A percentile compares a stretch with the other conserved stretches of the same genome.
These are phyloP conservation scores for Choanephora cucurbitarum DNA, from an alignment of 371 early-diverging fungal genomes.

Conservation along the genomic window DNA sequence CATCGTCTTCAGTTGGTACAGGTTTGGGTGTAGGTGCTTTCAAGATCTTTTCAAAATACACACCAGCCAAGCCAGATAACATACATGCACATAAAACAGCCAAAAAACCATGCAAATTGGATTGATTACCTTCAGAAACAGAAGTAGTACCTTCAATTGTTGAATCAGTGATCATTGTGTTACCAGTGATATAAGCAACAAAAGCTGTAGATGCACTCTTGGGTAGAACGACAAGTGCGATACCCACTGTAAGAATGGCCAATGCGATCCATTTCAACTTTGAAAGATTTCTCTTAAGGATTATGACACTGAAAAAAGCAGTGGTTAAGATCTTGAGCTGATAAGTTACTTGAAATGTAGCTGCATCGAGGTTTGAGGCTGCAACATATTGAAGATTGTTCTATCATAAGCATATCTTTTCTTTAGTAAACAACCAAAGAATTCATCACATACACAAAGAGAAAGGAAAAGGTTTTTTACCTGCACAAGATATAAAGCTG, in stretches of 20 bases:
- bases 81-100: constrained; percentile 85
- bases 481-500: constrained; percentile 90
- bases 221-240: constrained; percentile 74
- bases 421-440: neutral
- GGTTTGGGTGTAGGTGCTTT: constrained; percentile 56
- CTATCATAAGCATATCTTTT: constrained; percentile 11
- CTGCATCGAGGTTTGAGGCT: constrained; percentile 87
- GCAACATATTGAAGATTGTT: constrained; percentile 96
- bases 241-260: constrained; percentile 80
- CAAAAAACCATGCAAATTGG: constrained; percentile 46
- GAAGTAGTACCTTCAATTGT: neutral
- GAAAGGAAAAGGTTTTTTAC: too few relatives aligned
- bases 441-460: too few relatives aligned
- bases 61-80: constrained; percentile 91
- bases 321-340: constrained; percentile 97
- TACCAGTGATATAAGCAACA: constrained; percentile 17
- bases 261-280: constrained; percentile 83
- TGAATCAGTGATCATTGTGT: constrained; percentile 7
- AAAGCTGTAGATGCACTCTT: constrained; percentile 25
- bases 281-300: constrained; percentile 71
- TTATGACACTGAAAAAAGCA: constrained; percentile 85
- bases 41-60: constrained; percentile 96
- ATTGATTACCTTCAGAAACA: constrained; percentile 38
- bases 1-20: constrained; percentile 22
- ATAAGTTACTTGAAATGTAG: constrained; percentile 96